A percentile compares a stretch with the other conserved stretches of the same genome.
These are phyloP conservation scores for Scutellaria baicalensis DNA, from an alignment of 257 asterid species.

Conservation along the genomic window DNA sequence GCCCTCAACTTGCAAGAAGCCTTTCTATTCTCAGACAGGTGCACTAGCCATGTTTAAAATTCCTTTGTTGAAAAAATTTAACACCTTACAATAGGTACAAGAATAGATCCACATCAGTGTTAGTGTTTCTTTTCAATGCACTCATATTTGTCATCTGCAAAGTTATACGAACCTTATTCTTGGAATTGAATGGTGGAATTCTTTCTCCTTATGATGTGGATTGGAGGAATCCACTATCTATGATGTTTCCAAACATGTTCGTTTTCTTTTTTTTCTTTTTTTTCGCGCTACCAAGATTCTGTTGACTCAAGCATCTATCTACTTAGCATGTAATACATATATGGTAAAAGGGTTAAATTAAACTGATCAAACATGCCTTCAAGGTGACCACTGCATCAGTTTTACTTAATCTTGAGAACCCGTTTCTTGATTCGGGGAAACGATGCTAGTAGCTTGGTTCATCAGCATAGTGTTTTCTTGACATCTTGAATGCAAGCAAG, in stretches of 20 bases:
- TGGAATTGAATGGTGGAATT: conserved; percentile 36
- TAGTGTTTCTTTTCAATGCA: conserved; percentile 31
- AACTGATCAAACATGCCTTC: conserved; percentile 29
- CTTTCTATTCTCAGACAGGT: conserved; percentile 42
- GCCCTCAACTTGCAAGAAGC: conserved; percentile 29
- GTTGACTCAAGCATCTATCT: conserved; percentile 61
- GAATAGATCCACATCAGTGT: conserved; percentile 64
- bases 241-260: conserved; percentile 34
- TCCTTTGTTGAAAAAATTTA: conserved; percentile 43
- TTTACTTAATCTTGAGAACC: neutral
- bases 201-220: conserved; percentile 30
- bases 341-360: neutral
- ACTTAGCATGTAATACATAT: conserved; percentile 30
- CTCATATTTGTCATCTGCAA: conserved; percentile 41
- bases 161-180: conserved; percentile 80
- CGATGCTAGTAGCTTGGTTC: no score
- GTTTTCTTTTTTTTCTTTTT: conserved; percentile 10
- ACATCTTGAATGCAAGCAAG: no score
- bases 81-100: conserved; percentile 66
- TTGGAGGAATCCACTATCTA: conserved; percentile 66
- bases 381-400: conserved; percentile 6
- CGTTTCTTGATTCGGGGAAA: neutral
- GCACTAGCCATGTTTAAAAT: conserved; percentile 33
- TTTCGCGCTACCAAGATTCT: conserved; percentile 42
- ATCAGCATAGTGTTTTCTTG: no score